Evolutionary conservation across 2,329 filamentous ascomycete genomes (phyloP), one percentile per base, ranked within the genome.

Genomic region (Pestalotiopsis sp.): DNA sequence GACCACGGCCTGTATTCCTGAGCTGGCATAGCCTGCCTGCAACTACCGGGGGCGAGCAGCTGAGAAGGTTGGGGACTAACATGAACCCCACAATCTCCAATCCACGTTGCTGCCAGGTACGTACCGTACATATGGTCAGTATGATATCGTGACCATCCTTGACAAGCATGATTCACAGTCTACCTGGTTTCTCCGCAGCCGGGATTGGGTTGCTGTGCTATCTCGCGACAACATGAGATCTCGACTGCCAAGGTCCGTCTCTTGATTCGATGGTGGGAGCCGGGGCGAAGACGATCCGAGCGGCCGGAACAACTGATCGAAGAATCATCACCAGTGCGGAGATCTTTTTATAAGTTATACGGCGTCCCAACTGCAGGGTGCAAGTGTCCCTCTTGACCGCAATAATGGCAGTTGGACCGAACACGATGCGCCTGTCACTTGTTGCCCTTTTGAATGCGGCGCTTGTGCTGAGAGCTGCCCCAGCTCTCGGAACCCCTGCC

Each of bases 101-200:
- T 61, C 11, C 22, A 26, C 24, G 56, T n/a, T 20, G 58, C 58
- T 38, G 39, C 20, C 7, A 35, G 30, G 30, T 35, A 30, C 30
- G 30, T 30, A 30, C 30, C 30, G 7, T 30, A 30, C 30, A 30
- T 30, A 30, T 30, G 30, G 30, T 35, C 30, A 35, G 30, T 22
- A 44, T 63, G 60, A 63, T 39, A 35, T 22, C n/a, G 39, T 20
- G 26, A 58, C 58, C 26, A 22, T 22, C 9, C 10, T 4, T 61
- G 35, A 20, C 58, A 61, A 61, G 58, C 58, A 61, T 64, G 61
- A 64, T 22, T 64, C 48, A 39, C 61, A 64, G 26, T 52, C 61
- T 26, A 64, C 30, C 30, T 35, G 30, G 24, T 64, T 26, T 52
- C 40, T 48, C 20, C 40, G 38, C 22, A 26, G 61, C 61, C 3